Base-by-base conservation (phyloP, 371 early-diverging fungal species). In the Rhizopus sp. region DNA sequence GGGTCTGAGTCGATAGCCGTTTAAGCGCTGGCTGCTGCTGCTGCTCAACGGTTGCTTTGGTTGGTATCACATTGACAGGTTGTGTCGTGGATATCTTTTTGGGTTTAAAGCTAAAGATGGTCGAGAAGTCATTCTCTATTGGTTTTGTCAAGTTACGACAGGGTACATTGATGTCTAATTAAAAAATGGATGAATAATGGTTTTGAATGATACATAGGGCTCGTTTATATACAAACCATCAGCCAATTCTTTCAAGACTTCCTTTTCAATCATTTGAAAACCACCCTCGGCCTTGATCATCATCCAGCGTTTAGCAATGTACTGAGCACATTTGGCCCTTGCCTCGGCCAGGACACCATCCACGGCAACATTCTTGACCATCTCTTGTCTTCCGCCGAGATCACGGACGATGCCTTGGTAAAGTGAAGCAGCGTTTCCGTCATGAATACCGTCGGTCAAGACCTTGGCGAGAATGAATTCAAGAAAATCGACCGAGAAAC, bases 401-500 rank as follows among this genome's bases (percentile, higher is more conserved):
- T 76, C 75, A 3, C 67, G 56, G 2, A 74, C 69, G 48, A 79
- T 70, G n/a, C 76, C 72, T 56, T 79, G 77, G 33, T 79, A 79
- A 6, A 79, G 47, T 7, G 56, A 57, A 4, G 62, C 75, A 7
- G 77, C 80, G 41, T 75, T 79, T 29, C 46, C 50, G 50, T 79
- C 77, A 34, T 68, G 60, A n/a, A 79, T 69, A 13, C 76, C 72
- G 31, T 76, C 62, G 16, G 57, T 62, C 35, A 76, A 53, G 1
- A 78, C 68, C 9, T 60, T 57, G 7, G 48, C 62, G 7, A 79
- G 55, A 5, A 79, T 58, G 53, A 79, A 79, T 9, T 68, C 77
- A 35, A 79, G 60, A 59, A 79, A 79, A 53, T 79, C 80, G 3
- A 71, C 69, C 0, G 80, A 79, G 17, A 78, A 78, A 3, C 74